Conservation (phyloP, 2,329 filamentous ascomycete species). For the Tolypocladium paradoxum region DNA sequence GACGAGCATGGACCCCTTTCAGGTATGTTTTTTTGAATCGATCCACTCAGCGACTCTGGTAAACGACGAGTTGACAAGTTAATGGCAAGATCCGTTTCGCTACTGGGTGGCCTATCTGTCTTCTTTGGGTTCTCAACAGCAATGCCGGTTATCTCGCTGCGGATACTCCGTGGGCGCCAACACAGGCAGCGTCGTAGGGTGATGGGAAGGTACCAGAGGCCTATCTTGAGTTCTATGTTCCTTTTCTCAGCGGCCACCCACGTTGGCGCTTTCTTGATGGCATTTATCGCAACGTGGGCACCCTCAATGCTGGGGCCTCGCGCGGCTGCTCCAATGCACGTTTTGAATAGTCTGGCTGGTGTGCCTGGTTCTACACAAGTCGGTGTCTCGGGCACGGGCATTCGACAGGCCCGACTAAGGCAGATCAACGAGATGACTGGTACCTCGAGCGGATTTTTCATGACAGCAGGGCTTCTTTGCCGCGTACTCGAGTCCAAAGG, state of each 20-base stretch:
- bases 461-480: slow-evolving; percentile 1
- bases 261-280: slow-evolving; percentile 5
- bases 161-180: not conserved
- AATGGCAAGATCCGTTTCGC: not conserved
- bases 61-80: not conserved
- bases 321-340: not conserved
- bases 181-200: not conserved
- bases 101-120: not conserved
- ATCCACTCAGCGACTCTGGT: not conserved
- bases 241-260: slow-evolving; percentile 2
- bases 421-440: slow-evolving; percentile 9
- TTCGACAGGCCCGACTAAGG: slow-evolving; percentile 4
- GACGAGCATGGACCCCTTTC: not conserved
- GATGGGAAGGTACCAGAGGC: not conserved
- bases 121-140: slow-evolving; percentile 3
- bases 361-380: not conserved
- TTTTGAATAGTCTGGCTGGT: slow-evolving; percentile 3
- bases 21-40: not conserved
- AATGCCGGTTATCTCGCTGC: slow-evolving; percentile 2
- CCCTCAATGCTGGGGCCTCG: not conserved
- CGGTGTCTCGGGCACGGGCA: not conserved
- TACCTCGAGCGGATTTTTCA: slow-evolving; percentile 8
- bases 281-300: slow-evolving; percentile 1
- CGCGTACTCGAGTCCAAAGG: not conserved
- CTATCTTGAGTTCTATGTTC: not conserved